Evolutionary conservation across 441 rosid species (phyloP).

Genomic region (Jatropha podagrica): DNA sequence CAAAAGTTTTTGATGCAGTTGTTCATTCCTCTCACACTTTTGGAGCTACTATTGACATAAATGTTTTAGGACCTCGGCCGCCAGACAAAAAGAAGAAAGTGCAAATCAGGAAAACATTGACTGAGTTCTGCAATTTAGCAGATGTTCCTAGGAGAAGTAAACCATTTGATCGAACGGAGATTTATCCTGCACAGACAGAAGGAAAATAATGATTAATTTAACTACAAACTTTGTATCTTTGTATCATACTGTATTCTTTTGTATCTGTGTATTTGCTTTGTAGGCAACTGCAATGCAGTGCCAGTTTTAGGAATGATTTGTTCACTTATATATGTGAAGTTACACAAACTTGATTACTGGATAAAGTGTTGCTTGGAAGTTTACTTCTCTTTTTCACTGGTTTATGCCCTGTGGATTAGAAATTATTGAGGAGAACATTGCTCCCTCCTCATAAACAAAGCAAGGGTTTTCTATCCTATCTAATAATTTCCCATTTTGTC

Average conservation of each 20-base stretch:
- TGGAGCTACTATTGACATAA: conserved; percentile 59
- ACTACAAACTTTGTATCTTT: neutral
- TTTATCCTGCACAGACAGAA: conserved; percentile 26
- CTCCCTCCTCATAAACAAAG: too few species aligned
- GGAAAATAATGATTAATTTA: conserved; percentile 19
- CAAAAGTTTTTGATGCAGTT: conserved; percentile 70
- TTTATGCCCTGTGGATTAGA: too few species aligned
- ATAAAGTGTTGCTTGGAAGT: neutral
- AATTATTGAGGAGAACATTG: too few species aligned
- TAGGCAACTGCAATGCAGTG: neutral
- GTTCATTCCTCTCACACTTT: conserved; percentile 45
- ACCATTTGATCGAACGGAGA: conserved; percentile 40
- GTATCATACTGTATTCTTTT: neutral
- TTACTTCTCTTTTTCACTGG: neutral
- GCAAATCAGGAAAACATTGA: conserved; percentile 29
- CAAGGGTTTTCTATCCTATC: too few species aligned
- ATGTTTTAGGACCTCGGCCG: conserved; percentile 67
- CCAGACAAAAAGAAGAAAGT: conserved; percentile 40
- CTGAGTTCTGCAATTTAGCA: conserved; percentile 37
- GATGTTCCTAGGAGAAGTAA: conserved; percentile 39
- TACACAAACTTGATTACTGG: neutral
- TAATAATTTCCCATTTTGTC: too few species aligned
- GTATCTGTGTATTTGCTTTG: conserved; percentile 8
- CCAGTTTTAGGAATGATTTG: neutral
- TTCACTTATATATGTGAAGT: neutral